Evolutionary conservation across 2,329 filamentous ascomycete genomes (phyloP).

Genomic region (Sclerotinia nivalis): DNA sequence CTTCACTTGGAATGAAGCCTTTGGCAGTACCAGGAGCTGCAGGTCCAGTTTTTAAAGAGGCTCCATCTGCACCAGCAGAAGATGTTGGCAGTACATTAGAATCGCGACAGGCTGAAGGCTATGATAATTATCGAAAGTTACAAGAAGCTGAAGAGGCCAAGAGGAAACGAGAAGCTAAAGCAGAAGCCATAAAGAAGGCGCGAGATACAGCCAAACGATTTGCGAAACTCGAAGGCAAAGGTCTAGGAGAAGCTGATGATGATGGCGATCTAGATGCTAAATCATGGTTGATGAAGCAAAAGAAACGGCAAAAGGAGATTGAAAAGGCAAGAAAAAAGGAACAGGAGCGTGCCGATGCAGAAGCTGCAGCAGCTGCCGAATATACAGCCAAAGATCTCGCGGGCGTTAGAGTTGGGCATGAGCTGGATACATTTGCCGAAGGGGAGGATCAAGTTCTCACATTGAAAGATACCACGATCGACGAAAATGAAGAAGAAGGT

Average conservation of each 20-base stretch:
- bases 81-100: constrained; percentile 83
- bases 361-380: constrained; percentile 66
- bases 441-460: constrained; percentile 87
- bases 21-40: constrained; percentile 74
- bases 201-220: constrained; percentile 80
- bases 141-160: constrained; percentile 75
- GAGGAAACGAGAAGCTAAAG: constrained; percentile 74
- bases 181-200: constrained; percentile 82
- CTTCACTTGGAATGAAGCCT: constrained; percentile 86
- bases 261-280: constrained; percentile 72
- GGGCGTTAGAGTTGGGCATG: constrained; percentile 89
- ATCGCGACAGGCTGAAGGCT: constrained; percentile 69
- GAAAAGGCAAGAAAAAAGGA: constrained; percentile 71
- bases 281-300: constrained; percentile 83
- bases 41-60: constrained; percentile 58
- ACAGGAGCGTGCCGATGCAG: constrained; percentile 76
- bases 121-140: constrained; percentile 69
- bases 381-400: constrained; percentile 86
- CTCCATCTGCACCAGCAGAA: constrained; percentile 49
- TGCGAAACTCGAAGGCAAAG: constrained; percentile 75
- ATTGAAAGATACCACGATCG: constrained; percentile 87
- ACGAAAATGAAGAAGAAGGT: constrained; percentile 79
- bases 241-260: constrained; percentile 74
- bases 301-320: constrained; percentile 93
- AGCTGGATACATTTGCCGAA: constrained; percentile 77